These are phyloP conservation scores for Pueraria montana DNA, from an alignment of 306 rosid genomes.

Conservation along the genomic window DNA sequence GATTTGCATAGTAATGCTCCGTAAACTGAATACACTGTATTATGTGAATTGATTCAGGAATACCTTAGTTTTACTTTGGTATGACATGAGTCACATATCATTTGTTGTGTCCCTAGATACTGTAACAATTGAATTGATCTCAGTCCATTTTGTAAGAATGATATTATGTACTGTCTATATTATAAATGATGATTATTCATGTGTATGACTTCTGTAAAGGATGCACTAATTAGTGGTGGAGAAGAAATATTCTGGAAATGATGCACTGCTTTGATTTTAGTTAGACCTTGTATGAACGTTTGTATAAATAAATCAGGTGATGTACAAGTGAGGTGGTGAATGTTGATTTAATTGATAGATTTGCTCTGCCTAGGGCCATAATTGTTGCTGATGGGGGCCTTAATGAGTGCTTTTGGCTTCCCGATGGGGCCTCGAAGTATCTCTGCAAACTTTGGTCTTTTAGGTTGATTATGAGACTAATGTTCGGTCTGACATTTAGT, in stretches of 20 bases:
- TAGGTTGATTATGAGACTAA: too few relatives aligned
- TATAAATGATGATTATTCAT: background rate
- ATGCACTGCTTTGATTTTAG: background rate
- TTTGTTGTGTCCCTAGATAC: background rate
- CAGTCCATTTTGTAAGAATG: background rate
- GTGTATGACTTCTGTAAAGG: background rate
- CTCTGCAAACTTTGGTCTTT: too few relatives aligned
- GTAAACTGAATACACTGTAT: background rate
- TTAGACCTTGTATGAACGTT: background rate
- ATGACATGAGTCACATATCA: background rate
- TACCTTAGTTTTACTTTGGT: background rate
- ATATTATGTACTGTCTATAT: background rate
- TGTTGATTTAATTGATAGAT: too few relatives aligned
- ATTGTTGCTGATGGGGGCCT: too few relatives aligned
- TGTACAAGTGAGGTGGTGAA: background rate
- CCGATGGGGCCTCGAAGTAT: too few relatives aligned
- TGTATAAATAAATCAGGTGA: background rate
- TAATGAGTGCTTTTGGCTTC: too few relatives aligned
- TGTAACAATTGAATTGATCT: background rate
- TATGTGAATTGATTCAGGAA: conserved; percentile 7
- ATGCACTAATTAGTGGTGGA: background rate
- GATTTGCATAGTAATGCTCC: background rate
- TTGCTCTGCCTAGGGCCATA: too few relatives aligned
- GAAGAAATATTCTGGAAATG: background rate
- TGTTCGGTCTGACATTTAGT: too few relatives aligned